Base-by-base conservation (phyloP, 78 protist species). In the Ministeria vibrans region DNA sequence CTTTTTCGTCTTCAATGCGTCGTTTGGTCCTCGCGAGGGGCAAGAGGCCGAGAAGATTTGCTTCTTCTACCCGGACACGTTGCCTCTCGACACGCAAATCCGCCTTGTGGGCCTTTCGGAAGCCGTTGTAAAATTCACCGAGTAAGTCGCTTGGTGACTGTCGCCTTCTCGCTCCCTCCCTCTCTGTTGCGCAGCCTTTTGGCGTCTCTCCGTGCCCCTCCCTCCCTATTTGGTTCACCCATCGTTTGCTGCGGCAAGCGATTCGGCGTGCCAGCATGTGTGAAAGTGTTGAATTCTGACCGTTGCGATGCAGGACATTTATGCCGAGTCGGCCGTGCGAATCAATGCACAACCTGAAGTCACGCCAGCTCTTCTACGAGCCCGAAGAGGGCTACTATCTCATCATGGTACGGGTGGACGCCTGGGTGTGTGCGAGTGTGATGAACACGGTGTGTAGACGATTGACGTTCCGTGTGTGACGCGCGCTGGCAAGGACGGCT, bases 121-220 rank as follows among this genome's bases (percentile, higher is more conserved):
- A 72, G 92, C 83, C n/a, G 61, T 83, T 43, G 74, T 88, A 77
- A 76, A 83, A 46, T 88, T 83, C 53, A 70, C 92, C 68, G 62
- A 71, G 87, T 83, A 74, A 1, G 78, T 75, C 55, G 30, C 38
- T 22, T 62, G n/a, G 39, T 1, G 23, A 7, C 9, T 59, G 9
- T 18, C 38, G 13, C 11, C 38, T n/a, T 18, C 9, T 61, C 11
- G 68, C 68, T 61, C 38, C 27, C 27, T 18, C 20, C 27, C 9
- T 18, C 27, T 18, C 68, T 18, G 34, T 61, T 61, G 68, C 5
- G 13, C 38, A 28, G 13, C 38, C n/a, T 64, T n/a, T 5, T 34
- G 71, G 42, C 23, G 34, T 3, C 6, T 36, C 4, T 34, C 13
- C 15, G 27, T 5, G 4, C 3, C 25, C 32, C 2, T n/a, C 71